phyloP scores from a whole-genome alignment of 148 eudicot genomes.

The Silene conica region DNA sequence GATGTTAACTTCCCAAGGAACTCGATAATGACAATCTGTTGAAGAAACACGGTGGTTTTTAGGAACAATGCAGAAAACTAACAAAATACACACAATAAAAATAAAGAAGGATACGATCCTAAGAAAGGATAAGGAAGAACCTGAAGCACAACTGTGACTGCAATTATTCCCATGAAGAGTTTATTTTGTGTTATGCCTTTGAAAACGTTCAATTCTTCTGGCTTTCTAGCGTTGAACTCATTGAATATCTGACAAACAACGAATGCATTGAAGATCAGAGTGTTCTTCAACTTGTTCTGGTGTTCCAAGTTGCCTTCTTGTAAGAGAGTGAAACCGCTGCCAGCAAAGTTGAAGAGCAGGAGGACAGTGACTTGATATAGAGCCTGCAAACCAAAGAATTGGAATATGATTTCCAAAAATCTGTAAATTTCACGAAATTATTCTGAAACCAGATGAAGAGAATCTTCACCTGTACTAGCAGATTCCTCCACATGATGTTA shows the following conservation, averaged over 20 bases:
- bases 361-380: constrained; percentile 76
- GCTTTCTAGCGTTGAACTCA: constrained; percentile 86
- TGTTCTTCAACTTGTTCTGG: constrained; percentile 67
- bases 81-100: not conserved
- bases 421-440: not conserved
- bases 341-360: constrained; percentile 58
- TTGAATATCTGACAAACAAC: constrained; percentile 93
- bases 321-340: constrained; percentile 49
- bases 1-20: constrained; percentile 69
- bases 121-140: constrained; percentile 22
- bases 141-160: constrained; percentile 67
- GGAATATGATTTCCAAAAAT: not conserved
- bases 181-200: constrained; percentile 54
- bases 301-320: constrained; percentile 33
- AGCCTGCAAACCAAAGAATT: constrained; percentile 45
- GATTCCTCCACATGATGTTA: constrained; percentile 99
- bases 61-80: constrained; percentile 4
- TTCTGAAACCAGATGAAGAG: not conserved
- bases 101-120: no score
- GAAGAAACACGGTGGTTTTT: constrained; percentile 13
- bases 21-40: constrained; percentile 59
- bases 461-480: constrained; percentile 62
- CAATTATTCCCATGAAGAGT: constrained; percentile 73
- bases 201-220: constrained; percentile 73
- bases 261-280: constrained; percentile 75